Percentiles rank a stretch among this genome's conserved stretches.
phyloP scores from a whole-genome alignment of 2,329 filamentous ascomycete genomes.

The Daldinia sp. region DNA sequence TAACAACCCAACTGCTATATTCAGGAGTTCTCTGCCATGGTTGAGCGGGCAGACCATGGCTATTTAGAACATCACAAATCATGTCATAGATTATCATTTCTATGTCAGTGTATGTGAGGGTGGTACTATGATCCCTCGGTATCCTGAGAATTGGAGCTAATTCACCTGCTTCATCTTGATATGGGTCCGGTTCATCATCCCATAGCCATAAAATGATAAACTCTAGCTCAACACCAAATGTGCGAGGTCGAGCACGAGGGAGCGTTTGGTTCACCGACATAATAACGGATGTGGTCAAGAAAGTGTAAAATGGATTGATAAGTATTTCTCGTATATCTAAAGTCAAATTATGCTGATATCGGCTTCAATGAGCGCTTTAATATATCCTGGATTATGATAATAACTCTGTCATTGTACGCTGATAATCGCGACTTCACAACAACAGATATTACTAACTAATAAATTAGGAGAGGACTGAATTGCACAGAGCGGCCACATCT shows the following conservation, averaged over 20 bases:
- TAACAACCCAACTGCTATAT: neutral
- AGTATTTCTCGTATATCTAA: neutral
- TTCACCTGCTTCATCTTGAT: neutral
- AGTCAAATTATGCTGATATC: neutral
- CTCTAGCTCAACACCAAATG: slow-evolving; percentile 32
- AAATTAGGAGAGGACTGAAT: too few species aligned
- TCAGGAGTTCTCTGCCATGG: neutral
- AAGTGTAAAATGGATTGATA: too few species aligned
- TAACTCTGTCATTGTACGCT: too few species aligned
- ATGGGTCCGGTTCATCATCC: slow-evolving; percentile 17
- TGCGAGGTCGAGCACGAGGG: slow-evolving; percentile 1
- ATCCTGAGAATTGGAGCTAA: slow-evolving; percentile 15
- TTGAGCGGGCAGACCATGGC: neutral
- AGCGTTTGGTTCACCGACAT: slow-evolving; percentile 1
- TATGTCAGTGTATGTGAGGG: neutral
- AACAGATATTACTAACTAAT: too few species aligned
- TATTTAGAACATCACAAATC: neutral
- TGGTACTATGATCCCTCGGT: neutral
- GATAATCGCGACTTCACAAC: too few species aligned
- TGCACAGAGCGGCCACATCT: too few species aligned
- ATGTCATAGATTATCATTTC: neutral
- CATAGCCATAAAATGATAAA: slow-evolving; percentile 21
- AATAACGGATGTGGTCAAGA: neutral
- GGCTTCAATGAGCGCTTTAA: too few species aligned
- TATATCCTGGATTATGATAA: too few species aligned